phyloP scores from a whole-genome alignment of 805 yeast species.

The Hanseniaspora vineae region DNA sequence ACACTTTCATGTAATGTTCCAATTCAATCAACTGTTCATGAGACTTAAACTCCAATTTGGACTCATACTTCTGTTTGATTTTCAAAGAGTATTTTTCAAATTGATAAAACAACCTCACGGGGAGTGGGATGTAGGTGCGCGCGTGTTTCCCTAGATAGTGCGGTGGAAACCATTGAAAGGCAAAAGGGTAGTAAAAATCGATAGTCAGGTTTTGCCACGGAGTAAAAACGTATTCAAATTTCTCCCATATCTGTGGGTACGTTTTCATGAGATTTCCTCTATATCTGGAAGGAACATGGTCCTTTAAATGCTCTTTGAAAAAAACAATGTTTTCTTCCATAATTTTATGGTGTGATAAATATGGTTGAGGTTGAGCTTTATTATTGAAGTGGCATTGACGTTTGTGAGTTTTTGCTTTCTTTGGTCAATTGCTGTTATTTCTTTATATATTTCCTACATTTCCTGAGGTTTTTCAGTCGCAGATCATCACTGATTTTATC shows the following conservation, averaged over 20 bases:
- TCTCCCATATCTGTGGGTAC: too few relatives aligned
- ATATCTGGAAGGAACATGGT: background rate
- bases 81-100: background rate
- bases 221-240: too few relatives aligned
- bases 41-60: background rate
- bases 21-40: background rate
- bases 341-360: too few relatives aligned
- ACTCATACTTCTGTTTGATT: background rate
- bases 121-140: background rate
- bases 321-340: background rate
- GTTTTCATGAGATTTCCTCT: too few relatives aligned
- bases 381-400: too few relatives aligned
- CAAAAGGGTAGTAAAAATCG: background rate
- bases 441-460: too few relatives aligned
- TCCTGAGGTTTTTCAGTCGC: too few relatives aligned
- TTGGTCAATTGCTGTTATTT: too few relatives aligned
- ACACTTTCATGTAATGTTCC: background rate
- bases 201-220: background rate
- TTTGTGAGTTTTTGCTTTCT: too few relatives aligned
- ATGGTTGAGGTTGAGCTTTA: too few relatives aligned
- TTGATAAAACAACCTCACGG: background rate
- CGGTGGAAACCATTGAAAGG: background rate
- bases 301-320: background rate
- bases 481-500: too few relatives aligned
- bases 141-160: background rate